Conservation (phyloP, 2,329 filamentous ascomycete species). For the Paracamarosporium sp. region DNA sequence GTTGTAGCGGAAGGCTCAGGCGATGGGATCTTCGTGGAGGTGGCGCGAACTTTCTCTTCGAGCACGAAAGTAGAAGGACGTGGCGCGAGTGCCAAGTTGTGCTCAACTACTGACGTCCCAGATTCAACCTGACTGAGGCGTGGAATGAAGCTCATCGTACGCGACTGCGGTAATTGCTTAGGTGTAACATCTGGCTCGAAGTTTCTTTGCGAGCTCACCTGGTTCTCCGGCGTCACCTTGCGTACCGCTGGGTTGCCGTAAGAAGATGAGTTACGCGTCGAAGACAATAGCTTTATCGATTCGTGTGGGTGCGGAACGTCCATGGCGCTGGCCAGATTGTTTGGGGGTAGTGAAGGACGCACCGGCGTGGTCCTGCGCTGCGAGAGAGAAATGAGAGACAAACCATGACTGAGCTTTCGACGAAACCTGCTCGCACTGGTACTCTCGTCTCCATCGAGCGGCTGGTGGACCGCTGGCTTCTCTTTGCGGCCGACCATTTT, state of each 20-base stretch:
- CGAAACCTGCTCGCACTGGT: conserved; percentile 35
- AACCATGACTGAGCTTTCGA: conserved; percentile 40
- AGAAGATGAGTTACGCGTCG: conserved; percentile 7
- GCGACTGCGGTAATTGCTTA: conserved; percentile 33
- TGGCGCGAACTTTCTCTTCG: conserved; percentile 11
- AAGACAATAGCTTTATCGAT: conserved; percentile 18
- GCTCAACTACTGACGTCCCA: conserved; percentile 10
- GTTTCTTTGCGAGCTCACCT: not conserved
- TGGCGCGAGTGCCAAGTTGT: conserved; percentile 8
- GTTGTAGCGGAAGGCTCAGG: conserved; percentile 29
- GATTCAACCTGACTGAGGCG: conserved; percentile 24
- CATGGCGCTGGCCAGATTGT: conserved; percentile 9
- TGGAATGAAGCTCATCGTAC: conserved; percentile 42
- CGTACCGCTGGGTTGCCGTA: not conserved
- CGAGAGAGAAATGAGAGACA: conserved; percentile 41
- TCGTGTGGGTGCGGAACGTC: conserved; percentile 7
- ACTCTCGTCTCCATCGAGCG: conserved; percentile 12
- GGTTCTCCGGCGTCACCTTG: not conserved
- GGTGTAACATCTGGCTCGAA: conserved; percentile 22
- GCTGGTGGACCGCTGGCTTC: conserved; percentile 22
- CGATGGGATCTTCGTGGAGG: conserved; percentile 36
- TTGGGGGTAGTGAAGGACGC: conserved; percentile 19
- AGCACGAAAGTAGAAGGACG: conserved; percentile 4
- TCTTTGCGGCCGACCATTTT: conserved; percentile 38
- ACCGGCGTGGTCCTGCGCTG: conserved; percentile 33